These are phyloP conservation scores for Ulmus americana DNA, from an alignment of 331 rosid genomes.

Conservation along the genomic window DNA sequence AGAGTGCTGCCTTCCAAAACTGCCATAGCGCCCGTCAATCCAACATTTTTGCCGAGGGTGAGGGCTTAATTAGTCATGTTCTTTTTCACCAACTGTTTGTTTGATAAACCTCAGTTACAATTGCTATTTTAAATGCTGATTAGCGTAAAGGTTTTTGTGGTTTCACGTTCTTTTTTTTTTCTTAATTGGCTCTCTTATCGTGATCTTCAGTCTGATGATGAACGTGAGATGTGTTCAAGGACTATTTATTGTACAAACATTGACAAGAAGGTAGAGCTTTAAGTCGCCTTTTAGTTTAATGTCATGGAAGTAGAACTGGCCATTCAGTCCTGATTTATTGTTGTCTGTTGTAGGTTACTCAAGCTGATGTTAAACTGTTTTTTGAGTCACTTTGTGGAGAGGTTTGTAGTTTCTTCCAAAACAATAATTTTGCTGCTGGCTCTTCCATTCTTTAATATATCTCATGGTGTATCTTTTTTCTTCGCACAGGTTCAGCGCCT, in stretches of 20 bases:
- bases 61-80: slow-evolving; percentile 14
- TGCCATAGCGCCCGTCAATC: slow-evolving; percentile 97
- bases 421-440: slow-evolving; percentile 13
- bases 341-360: slow-evolving; percentile 62
- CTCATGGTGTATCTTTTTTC: slow-evolving; percentile 9
- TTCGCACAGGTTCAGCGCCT: slow-evolving; percentile 66
- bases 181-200: slow-evolving; percentile 25
- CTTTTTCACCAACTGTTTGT: background rate
- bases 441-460: slow-evolving; percentile 13
- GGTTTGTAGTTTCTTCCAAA: slow-evolving; percentile 44
- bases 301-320: background rate
- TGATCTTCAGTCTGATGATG: slow-evolving; percentile 73
- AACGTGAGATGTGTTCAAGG: slow-evolving; percentile 98
- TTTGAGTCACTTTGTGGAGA: slow-evolving; percentile 97
- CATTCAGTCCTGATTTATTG: slow-evolving; percentile 12
- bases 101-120: no score
- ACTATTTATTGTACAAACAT: slow-evolving; percentile 95
- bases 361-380: slow-evolving; percentile 82
- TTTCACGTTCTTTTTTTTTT: slow-evolving; percentile 5
- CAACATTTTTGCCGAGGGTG: slow-evolving; percentile 94
- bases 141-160: slow-evolving; percentile 6
- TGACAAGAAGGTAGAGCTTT: slow-evolving; percentile 80
- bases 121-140: background rate
- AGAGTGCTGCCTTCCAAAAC: slow-evolving; percentile 98
- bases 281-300: background rate